Percentiles rank a stretch among this genome's conserved stretches.
These are phyloP conservation scores for Gracilaria caudata DNA, from an alignment of 23 red algal genomes.

Conservation along the genomic window DNA sequence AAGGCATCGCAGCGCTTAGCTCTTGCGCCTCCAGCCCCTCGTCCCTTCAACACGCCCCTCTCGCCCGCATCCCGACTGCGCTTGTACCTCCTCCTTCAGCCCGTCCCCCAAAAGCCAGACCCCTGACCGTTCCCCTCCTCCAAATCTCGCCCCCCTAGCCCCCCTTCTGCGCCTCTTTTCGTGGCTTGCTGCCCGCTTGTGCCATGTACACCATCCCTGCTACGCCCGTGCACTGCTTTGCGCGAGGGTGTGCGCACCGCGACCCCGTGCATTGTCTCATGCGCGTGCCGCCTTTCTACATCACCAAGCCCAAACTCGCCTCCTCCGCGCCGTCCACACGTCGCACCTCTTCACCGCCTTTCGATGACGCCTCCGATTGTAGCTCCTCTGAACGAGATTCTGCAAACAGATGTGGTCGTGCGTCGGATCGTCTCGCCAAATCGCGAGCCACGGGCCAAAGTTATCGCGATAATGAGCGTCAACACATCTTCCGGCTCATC, in stretches of 20 bases:
- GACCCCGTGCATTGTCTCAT: conserved; percentile 4
- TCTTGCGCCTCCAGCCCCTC: no score
- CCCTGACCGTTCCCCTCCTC: not conserved
- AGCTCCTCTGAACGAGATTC: not conserved
- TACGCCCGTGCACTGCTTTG: conserved; percentile 16
- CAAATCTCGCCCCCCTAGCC: not conserved
- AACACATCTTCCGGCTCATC: conserved; percentile 36
- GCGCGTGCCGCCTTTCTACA: conserved; percentile 21
- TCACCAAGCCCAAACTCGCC: conserved; percentile 2
- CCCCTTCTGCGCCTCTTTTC: not conserved
- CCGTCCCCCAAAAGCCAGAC: not conserved
- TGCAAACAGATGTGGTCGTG: not conserved
- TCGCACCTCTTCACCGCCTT: not conserved
- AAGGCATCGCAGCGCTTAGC: no score
- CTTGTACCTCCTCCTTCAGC: no score
- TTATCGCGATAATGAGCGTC: conserved; percentile 62
- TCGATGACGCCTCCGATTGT: not conserved
- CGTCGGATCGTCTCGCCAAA: conserved; percentile 24
- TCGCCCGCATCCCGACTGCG: no score
- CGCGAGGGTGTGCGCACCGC: not conserved
- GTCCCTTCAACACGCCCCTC: no score
- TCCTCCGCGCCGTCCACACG: not conserved
- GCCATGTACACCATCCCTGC: conserved; percentile 4
- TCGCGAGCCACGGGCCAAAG: conserved; percentile 58
- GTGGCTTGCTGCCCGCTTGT: not conserved